Evolutionary conservation across 305 asterid species (phyloP), one percentile per base, ranked within the genome.

Genomic region (Solanum aculeatissimum): DNA sequence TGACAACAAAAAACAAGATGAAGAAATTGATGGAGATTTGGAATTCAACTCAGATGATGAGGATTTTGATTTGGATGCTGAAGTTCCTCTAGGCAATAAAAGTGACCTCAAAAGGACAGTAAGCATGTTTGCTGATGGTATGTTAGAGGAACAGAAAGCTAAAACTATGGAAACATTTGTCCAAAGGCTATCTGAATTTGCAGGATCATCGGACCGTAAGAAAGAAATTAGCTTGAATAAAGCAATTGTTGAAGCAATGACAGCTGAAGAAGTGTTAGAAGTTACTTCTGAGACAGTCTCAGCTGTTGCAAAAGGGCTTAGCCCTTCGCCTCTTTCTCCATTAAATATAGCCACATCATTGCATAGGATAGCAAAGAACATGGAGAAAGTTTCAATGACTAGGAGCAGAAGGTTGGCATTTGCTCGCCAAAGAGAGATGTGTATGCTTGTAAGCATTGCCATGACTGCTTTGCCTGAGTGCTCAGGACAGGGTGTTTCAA

Each of bases 251-350:
- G 98, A 95, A 71, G 92, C 98, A 1, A 95, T 91, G 88, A 94
- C 95, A 38, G 98, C 98, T 11, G 95, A 93, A 84, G 93, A 96
- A 84, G 99, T 96, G n/a, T 81, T 96, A 85, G 97, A 95, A 89
- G 95, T 92, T 53, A 89, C 97, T 32, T 89, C 95, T 21, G 98
- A 96, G 55, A 83, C 90, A 32, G 90, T 95, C 80, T 83, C 87
- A 83, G 98, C 98, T 42, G 98, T 96, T 47, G 92, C 91, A 6
- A 96, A 94, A 88, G 98, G 99, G 69, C 98, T 96, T 83, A 91
- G 86, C 87, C 99, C 99, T 51, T 96, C 99, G 1, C 99, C 99
- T 8, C 98, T 96, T 86, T 91, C 98, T 9, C 97, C 99, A 35
- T 85, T 95, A 82, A 96, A 96, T 79, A 89, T 94, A 58, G 98